phyloP scores from a whole-genome alignment of 164 flowering plant species.

The Umbilicus rupestris region DNA sequence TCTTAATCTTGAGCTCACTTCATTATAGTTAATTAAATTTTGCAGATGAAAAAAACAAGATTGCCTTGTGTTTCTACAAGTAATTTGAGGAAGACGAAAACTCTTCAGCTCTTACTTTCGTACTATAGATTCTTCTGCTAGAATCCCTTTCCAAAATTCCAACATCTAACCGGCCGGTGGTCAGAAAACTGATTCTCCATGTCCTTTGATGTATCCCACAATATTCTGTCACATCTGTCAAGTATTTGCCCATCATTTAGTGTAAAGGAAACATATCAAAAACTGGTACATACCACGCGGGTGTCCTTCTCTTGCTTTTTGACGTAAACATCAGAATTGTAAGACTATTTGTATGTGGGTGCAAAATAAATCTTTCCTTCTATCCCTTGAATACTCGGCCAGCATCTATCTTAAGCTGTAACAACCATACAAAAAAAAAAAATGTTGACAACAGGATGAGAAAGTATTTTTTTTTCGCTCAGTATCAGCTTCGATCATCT shows the following conservation, averaged over 20 bases:
- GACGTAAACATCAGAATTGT: constrained; percentile 58
- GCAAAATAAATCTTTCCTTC: constrained; percentile 68
- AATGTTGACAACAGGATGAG: background rate
- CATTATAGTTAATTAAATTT: too few species aligned
- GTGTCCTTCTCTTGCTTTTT: constrained; percentile 62
- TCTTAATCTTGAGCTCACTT: too few species aligned
- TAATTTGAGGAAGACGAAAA: background rate
- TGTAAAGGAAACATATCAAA: too few species aligned
- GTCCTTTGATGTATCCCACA: constrained; percentile 56
- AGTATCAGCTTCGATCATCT: too few species aligned
- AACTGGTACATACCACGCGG: constrained; percentile 54
- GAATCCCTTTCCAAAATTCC: constrained; percentile 13
- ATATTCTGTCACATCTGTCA: constrained; percentile 76
- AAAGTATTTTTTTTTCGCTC: too few species aligned
- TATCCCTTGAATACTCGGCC: constrained; percentile 73
- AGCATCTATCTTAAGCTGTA: constrained; percentile 66
- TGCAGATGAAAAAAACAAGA: too few species aligned
- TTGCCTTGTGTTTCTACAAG: too few species aligned
- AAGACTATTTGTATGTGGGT: constrained; percentile 74
- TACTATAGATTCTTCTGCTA: background rate
- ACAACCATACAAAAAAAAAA: background rate
- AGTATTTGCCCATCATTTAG: background rate
- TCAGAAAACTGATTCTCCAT: constrained; percentile 64
- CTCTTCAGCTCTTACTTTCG: constrained; percentile 3
- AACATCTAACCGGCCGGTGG: constrained; percentile 66